Conservation (phyloP, 2,329 filamentous ascomycete species). For the Rhexocercosporidium sp. region DNA sequence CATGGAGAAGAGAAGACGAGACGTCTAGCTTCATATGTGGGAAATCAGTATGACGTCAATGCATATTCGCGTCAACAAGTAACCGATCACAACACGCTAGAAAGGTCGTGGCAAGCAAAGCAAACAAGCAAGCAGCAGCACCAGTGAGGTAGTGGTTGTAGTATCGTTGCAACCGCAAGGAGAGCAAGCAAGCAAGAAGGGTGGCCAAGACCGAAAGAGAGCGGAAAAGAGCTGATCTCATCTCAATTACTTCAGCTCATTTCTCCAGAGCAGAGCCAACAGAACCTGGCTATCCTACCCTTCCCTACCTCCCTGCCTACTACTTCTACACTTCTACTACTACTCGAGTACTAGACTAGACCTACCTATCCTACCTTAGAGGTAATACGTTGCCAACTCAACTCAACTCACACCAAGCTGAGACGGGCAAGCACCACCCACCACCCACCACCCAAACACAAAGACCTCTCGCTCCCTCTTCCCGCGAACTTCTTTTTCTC, state of each 20-base stretch:
- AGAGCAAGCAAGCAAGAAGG: constrained; percentile 3
- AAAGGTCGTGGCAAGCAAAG: neutral
- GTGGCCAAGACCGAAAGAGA: neutral
- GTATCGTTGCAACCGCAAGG: neutral
- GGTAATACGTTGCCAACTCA: too few species aligned
- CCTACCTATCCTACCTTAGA: too few species aligned
- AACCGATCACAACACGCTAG: neutral
- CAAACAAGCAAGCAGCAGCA: neutral
- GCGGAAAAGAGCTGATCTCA: neutral
- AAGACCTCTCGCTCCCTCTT: constrained; percentile 2
- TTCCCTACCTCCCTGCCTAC: neutral
- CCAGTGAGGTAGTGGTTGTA: neutral
- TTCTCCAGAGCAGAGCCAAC: neutral
- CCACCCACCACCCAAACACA: neutral
- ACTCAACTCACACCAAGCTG: neutral
- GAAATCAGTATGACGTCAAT: constrained; percentile 1
- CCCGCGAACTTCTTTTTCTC: constrained; percentile 4
- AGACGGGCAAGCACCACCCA: neutral
- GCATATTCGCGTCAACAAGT: neutral
- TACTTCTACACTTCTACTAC: neutral
- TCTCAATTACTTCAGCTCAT: neutral
- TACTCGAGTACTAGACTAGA: neutral
- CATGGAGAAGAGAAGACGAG: neutral
- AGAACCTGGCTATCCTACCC: neutral
- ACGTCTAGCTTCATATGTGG: neutral